Evolutionary conservation across 1,139 yeast species (phyloP), one percentile per base, ranked within the genome.

Genomic region (Kluyveromyces marxianus): DNA sequence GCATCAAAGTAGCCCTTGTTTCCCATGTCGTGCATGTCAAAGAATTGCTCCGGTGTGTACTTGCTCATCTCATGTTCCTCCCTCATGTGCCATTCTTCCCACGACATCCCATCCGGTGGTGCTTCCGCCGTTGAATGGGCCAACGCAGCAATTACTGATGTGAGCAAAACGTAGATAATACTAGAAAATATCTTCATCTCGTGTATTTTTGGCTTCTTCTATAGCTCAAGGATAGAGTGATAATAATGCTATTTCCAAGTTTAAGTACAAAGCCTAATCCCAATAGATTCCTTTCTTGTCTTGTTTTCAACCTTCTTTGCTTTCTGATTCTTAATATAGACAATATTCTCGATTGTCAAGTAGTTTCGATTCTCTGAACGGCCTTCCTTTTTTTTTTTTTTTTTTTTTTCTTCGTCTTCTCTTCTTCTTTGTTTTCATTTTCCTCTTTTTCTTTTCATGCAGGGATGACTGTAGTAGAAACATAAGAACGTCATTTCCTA

Each of bases 11-110:
- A 66, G 0, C 81, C 79, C 39, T 70, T 72, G 49, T 69, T 69
- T 45, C 75, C 69, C 14, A 81, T 67, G 65, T 88, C 96, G 65
- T 92, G 98, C 34, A 89, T 60, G 38, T 74, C 75, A 73, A 92
- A 92, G 58, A 92, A 88, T n/a, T 84, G 72, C 41, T 75, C 78
- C 0, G 94, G 75, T 51, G 86, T 95, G 57, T 79, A 89, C 37
- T 74, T 72, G 50, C 84, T 88, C 49, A 87, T 54, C 24, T 79
- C 81, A 67, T 90, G 97, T 65, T 90, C 98, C 56, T 80, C 81
- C 52, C 76, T 71, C 97, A 90, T 90, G 66, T 90, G 97, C 86
- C 90, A 83, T 54, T 75, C 75, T 57, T 82, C 86, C 95, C 95
- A 85, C 14, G 72, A 61, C 42, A 76, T 46, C 0, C 76, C 79